These are phyloP conservation scores for Austroboletus festivus DNA, from an alignment of 768 basidiomycete genomes.

Conservation along the genomic window DNA sequence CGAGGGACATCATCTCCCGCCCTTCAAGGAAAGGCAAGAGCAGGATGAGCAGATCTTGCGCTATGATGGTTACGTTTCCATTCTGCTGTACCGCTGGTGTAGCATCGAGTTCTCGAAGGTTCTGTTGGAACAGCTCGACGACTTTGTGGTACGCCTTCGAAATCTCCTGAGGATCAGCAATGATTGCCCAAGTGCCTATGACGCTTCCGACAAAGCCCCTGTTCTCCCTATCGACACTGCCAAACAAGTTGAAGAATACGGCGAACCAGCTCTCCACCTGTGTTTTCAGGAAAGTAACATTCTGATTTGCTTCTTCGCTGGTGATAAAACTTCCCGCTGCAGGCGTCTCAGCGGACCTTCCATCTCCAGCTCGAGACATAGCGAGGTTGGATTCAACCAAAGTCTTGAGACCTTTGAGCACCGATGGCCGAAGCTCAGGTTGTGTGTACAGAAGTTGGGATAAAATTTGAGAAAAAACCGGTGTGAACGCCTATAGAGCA, in stretches of 20 bases:
- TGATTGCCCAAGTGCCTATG: constrained; percentile 79
- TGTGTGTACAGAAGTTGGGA: constrained; percentile 93
- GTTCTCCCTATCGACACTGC: constrained; percentile 70
- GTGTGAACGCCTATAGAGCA: constrained; percentile 58
- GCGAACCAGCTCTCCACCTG: constrained; percentile 93
- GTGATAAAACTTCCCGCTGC: constrained; percentile 39
- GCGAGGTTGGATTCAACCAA: constrained; percentile 78
- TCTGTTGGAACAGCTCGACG: constrained; percentile 63
- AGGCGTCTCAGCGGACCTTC: constrained; percentile 28
- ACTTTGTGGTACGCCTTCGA: constrained; percentile 81
- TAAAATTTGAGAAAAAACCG: constrained; percentile 82
- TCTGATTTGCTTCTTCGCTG: constrained; percentile 56
- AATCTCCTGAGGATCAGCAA: constrained; percentile 77
- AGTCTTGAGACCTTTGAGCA: constrained; percentile 76
- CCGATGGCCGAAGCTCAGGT: constrained; percentile 73
- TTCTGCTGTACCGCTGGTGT: constrained; percentile 33
- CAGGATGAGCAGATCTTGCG: constrained; percentile 82
- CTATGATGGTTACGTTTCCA: constrained; percentile 53
- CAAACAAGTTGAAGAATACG: constrained; percentile 96
- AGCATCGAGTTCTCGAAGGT: constrained; percentile 44
- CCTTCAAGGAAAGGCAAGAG: constrained; percentile 72
- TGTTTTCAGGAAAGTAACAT: constrained; percentile 66
- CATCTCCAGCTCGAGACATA: constrained; percentile 37
- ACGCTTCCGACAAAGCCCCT: constrained; percentile 83
- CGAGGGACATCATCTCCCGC: constrained; percentile 59